Evolutionary conservation across 1,284 basidiomycete genomes (phyloP).

Genomic region (Cryptococcus amylolentus): DNA sequence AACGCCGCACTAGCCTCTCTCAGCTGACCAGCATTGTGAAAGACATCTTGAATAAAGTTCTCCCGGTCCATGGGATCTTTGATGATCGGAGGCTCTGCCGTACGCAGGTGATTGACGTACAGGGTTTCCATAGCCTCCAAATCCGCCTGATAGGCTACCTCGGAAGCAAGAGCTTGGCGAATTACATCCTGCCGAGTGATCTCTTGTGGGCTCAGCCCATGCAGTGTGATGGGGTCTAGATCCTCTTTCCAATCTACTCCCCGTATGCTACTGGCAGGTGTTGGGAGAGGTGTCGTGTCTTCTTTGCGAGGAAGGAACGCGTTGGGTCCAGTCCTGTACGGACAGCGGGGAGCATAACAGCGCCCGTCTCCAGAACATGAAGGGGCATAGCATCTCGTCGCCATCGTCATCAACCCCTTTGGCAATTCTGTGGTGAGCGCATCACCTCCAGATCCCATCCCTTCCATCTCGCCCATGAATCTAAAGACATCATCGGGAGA

Average conservation of each 20-base stretch:
- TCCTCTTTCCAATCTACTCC: constrained; percentile 69
- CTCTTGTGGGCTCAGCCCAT: constrained; percentile 68
- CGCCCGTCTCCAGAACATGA: constrained; percentile 43
- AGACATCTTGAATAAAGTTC: constrained; percentile 79
- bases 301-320: constrained; percentile 25
- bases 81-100: constrained; percentile 70
- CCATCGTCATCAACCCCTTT: constrained; percentile 54
- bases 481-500: constrained; percentile 93
- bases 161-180: constrained; percentile 82
- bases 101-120: constrained; percentile 74
- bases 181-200: constrained; percentile 85
- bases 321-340: constrained; percentile 56
- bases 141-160: constrained; percentile 86
- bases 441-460: constrained; percentile 59
- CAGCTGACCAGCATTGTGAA: constrained; percentile 80
- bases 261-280: constrained; percentile 9
- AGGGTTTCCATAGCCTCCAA: constrained; percentile 74
- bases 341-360: constrained; percentile 66
- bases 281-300: constrained; percentile 5
- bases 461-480: constrained; percentile 81
- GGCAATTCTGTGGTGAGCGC: constrained; percentile 72
- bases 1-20: constrained; percentile 75
- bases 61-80: constrained; percentile 60
- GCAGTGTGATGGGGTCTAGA: constrained; percentile 65
- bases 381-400: constrained; percentile 70